Evolutionary conservation across 2,329 filamentous ascomycete genomes (phyloP).

Genomic region (Mycosphaerella arachidis): DNA sequence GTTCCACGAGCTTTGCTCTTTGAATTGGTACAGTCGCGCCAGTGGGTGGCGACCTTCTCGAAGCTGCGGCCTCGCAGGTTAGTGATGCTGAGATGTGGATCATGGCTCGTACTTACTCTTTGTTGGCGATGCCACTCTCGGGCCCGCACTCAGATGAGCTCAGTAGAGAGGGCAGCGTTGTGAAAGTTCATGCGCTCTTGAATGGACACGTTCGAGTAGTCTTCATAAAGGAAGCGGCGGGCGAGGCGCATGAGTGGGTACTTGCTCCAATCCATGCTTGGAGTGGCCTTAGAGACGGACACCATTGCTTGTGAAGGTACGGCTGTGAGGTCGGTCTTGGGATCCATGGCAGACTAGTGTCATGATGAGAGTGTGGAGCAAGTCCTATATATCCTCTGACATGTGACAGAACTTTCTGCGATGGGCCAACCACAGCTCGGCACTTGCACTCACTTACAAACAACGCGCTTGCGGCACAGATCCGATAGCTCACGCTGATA

Average conservation of each 20-base stretch:
- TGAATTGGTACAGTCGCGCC: background rate
- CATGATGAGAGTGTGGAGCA: background rate
- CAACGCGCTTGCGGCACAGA: no score
- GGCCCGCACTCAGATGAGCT: background rate
- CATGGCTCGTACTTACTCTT: background rate
- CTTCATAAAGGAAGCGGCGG: background rate
- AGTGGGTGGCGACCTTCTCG: background rate
- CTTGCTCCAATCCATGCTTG: background rate
- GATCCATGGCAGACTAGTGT: background rate
- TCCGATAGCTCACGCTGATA: background rate
- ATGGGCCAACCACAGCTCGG: background rate
- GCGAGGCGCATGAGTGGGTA: background rate
- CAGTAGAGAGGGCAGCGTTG: background rate
- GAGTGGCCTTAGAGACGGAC: background rate
- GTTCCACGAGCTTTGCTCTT: background rate
- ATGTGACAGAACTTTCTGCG: background rate
- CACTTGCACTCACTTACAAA: background rate
- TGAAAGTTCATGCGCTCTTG: background rate
- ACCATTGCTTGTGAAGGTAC: background rate
- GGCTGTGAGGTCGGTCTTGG: background rate
- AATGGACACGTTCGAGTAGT: background rate
- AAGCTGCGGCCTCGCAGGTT: background rate
- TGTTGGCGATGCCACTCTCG: background rate
- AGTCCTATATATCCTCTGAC: background rate
- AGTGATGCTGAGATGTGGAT: background rate